Evolutionary conservation across 306 rosid species (phyloP).

Genomic region (Pterocarpus macrocarpus): DNA sequence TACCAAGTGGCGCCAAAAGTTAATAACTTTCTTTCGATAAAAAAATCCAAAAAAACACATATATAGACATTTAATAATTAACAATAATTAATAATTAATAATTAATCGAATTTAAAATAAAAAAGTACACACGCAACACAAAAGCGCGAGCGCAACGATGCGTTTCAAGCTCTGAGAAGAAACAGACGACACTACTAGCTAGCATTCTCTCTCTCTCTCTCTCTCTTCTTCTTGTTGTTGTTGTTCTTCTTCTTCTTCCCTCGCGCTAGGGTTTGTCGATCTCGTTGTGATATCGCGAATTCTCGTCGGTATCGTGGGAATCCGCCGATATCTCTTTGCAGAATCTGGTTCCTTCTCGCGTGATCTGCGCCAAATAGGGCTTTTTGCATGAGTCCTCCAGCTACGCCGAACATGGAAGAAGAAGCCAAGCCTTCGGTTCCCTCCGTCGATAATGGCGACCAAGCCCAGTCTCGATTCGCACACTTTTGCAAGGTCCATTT

Average conservation of each 20-base stretch:
- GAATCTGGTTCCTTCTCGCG: not conserved
- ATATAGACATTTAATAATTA: too few species aligned
- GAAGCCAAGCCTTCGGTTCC: slow-evolving; percentile 51
- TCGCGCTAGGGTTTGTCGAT: slow-evolving; percentile 45
- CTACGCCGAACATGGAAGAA: slow-evolving; percentile 64
- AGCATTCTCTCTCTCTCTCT: not conserved
- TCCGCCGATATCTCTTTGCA: not conserved
- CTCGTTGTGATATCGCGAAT: not conserved
- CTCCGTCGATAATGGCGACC: slow-evolving; percentile 44
- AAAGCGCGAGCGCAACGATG: not conserved
- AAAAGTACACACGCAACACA: not conserved
- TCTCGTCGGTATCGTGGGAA: not conserved
- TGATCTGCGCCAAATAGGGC: slow-evolving; percentile 52
- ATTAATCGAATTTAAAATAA: not conserved
- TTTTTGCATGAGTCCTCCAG: slow-evolving; percentile 56
- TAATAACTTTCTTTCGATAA: not conserved
- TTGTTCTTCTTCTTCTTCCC: not conserved
- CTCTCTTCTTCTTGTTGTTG: not conserved
- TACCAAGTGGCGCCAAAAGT: slow-evolving; percentile 48
- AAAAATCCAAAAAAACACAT: not conserved
- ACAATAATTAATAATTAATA: too few species aligned
- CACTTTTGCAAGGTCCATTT: slow-evolving; percentile 74
- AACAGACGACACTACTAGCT: not conserved
- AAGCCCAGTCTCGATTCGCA: slow-evolving; percentile 61
- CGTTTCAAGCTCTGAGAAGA: not conserved